Conservation (phyloP, 2,329 filamentous ascomycete species). For the Bipolaris oryzae region DNA sequence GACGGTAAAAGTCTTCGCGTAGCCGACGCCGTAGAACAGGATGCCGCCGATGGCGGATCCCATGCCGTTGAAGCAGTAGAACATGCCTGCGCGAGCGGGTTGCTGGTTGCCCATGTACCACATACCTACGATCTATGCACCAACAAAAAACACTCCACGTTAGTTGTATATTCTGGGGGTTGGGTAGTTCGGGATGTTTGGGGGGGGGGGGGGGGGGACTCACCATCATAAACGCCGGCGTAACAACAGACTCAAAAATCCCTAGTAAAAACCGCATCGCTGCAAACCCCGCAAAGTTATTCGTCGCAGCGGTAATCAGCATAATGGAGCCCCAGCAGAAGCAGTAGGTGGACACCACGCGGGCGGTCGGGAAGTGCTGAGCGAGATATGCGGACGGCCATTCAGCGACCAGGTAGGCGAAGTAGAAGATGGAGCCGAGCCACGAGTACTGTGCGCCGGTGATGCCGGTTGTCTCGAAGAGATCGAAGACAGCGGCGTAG, state of each 20-base stretch:
- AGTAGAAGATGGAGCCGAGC: slow-evolving; percentile 63
- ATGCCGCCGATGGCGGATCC: slow-evolving; percentile 38
- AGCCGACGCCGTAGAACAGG: slow-evolving; percentile 50
- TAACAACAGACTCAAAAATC: slow-evolving; percentile 30
- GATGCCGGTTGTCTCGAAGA: slow-evolving; percentile 58
- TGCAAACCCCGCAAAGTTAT: slow-evolving; percentile 28
- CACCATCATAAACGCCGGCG: slow-evolving; percentile 28
- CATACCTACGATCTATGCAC: slow-evolving; percentile 7
- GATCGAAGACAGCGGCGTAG: slow-evolving; percentile 63
- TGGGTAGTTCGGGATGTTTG: too few species aligned
- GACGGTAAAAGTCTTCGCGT: slow-evolving; percentile 50
- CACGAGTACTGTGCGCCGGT: slow-evolving; percentile 58
- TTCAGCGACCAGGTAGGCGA: slow-evolving; percentile 45
- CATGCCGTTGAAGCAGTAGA: slow-evolving; percentile 32
- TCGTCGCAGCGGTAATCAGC: slow-evolving; percentile 27
- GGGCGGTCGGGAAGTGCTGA: slow-evolving; percentile 43
- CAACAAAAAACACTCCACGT: too few species aligned
- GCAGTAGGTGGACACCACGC: slow-evolving; percentile 33
- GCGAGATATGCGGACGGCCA: slow-evolving; percentile 32
- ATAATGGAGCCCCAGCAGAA: slow-evolving; percentile 28
- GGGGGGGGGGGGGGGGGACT: too few species aligned
- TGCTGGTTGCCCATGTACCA: slow-evolving; percentile 22
- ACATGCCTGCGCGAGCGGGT: slow-evolving; percentile 31
- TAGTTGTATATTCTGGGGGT: too few species aligned
- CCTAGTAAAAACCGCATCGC: slow-evolving; percentile 30